A percentile compares a stretch with the other conserved stretches of the same genome.
These are phyloP conservation scores for Penicillium sp. DNA, from an alignment of 2,329 filamentous ascomycete species.

Conservation along the genomic window DNA sequence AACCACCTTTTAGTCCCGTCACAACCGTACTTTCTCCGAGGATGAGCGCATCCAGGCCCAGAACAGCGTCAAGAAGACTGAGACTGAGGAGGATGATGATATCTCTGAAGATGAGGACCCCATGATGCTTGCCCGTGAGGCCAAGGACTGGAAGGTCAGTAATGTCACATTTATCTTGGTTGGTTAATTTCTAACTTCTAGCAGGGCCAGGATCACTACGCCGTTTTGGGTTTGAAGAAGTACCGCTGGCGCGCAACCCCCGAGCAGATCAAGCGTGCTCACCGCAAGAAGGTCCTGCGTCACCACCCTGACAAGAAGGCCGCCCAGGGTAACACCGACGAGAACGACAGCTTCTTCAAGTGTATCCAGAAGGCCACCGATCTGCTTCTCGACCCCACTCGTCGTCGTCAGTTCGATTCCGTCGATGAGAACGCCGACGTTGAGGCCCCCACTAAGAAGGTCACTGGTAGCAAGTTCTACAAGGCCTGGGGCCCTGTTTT, in stretches of 20 bases:
- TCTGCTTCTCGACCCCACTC: constrained; percentile 84
- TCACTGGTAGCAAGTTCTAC: constrained; percentile 84
- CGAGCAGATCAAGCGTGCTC: constrained; percentile 97
- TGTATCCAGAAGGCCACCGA: constrained; percentile 99
- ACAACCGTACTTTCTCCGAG: constrained; percentile 97
- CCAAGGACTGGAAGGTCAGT: constrained; percentile 98
- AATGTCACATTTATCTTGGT: neutral
- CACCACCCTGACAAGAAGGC: constrained; percentile 99
- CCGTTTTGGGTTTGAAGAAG: constrained; percentile 87
- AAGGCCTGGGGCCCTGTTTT: constrained; percentile 92
- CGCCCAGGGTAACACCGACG: constrained; percentile 78
- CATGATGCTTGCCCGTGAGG: constrained; percentile 85
- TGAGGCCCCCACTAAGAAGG: constrained; percentile 89
- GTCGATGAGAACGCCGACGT: constrained; percentile 93
- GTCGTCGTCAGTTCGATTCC: constrained; percentile 92
- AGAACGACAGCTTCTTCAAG: constrained; percentile 97
- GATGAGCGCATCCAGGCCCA: constrained; percentile 97
- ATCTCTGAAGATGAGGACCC: constrained; percentile 93
- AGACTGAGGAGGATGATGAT: constrained; percentile 85
- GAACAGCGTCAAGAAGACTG: constrained; percentile 91
- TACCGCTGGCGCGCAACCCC: constrained; percentile 91
- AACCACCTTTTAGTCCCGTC: constrained; percentile 59
- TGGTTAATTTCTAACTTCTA: constrained; percentile 12
- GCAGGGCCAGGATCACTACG: constrained; percentile 94
- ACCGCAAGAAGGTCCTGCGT: constrained; percentile 99